Conservation (phyloP, 257 asterid genomes). For the Dorcoceras hygrometricum region DNA sequence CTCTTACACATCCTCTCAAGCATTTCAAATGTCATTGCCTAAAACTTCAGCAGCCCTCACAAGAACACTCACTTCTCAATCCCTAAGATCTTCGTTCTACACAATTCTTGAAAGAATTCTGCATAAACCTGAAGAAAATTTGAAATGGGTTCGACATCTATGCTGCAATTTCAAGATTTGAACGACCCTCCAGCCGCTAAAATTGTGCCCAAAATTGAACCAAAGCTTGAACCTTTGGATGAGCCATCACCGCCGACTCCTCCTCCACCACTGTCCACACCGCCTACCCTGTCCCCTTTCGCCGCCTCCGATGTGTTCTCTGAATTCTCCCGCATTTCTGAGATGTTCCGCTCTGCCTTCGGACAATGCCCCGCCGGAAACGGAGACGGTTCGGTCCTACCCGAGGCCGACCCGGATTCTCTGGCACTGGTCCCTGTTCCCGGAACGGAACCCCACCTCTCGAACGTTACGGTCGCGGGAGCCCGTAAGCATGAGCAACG, state of each 20-base stretch:
- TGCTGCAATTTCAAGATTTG: slow-evolving; percentile 37
- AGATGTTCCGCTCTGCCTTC: slow-evolving; percentile 45
- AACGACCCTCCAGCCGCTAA: slow-evolving; percentile 31
- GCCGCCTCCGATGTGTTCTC: slow-evolving; percentile 38
- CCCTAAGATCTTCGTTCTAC: slow-evolving; percentile 2
- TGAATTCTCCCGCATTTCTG: slow-evolving; percentile 50
- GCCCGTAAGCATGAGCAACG: slow-evolving; percentile 36
- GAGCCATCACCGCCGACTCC: slow-evolving; percentile 29
- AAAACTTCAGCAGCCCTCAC: not conserved
- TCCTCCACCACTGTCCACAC: not conserved
- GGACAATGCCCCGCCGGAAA: slow-evolving; percentile 18
- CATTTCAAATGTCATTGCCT: not conserved
- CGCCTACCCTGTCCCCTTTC: slow-evolving; percentile 6
- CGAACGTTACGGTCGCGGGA: slow-evolving; percentile 23
- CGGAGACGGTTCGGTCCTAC: slow-evolving; percentile 22
- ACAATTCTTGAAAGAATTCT: not conserved
- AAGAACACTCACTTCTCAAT: not conserved
- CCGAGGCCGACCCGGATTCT: slow-evolving; percentile 34
- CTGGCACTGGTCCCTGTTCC: slow-evolving; percentile 36
- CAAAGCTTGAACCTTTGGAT: slow-evolving; percentile 52
- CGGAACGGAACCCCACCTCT: slow-evolving; percentile 27
- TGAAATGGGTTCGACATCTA: slow-evolving; percentile 29
- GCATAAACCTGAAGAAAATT: not conserved
- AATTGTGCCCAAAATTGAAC: slow-evolving; percentile 42
- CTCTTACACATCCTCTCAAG: not conserved